Evolutionary conservation across 331 rosid species (phyloP), one percentile per base, ranked within the genome.

Genomic region (Acacia concinna): DNA sequence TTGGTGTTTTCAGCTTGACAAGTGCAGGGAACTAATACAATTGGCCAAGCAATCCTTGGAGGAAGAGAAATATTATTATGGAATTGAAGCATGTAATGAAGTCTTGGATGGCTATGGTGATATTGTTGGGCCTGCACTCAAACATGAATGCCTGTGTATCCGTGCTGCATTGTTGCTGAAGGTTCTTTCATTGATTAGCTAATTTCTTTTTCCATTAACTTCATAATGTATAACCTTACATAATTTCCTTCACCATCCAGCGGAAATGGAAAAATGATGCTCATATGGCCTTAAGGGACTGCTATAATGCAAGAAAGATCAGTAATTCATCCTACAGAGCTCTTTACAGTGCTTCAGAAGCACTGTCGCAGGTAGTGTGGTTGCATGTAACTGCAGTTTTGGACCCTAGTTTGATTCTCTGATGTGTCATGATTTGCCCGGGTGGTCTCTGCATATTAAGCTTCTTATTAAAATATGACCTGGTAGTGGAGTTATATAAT

Each of bases 241-340:
- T 47, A 44, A 74, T 38, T 38, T 70, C 9, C 32, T 27, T 18
- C 71, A 37, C 34, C 75, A 49, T 78, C 57, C 93, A 96, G 99
- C 88, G 99, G 84, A 90, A 91, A 83, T 96, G 99, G 99, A 96
- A 93, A 91, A 93, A 90, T 28, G 99, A 96, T 89, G 94, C 88
- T 78, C 87, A 90, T 78, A 93, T 96, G 97, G 97, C 97, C 32
- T 73, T 93, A 84, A 88, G 97, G 83, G 98, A 96, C 78, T 93
- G 97, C 84, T 85, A 88, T 79, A 82, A 85, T 90, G 97, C 99
- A 59, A 86, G 90, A 82, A 85, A 80, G 85, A 82, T 93, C 0
- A 82, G 89, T 83, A 77, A 78, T 76, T 87, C 93, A 76, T 86
- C 93, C 47, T 89, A 85, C 76, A 87, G 77, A 86, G 90, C 92